These are phyloP conservation scores for Phytopythium helicoides DNA, from an alignment of 352 stramenopile species.

Conservation along the genomic window DNA sequence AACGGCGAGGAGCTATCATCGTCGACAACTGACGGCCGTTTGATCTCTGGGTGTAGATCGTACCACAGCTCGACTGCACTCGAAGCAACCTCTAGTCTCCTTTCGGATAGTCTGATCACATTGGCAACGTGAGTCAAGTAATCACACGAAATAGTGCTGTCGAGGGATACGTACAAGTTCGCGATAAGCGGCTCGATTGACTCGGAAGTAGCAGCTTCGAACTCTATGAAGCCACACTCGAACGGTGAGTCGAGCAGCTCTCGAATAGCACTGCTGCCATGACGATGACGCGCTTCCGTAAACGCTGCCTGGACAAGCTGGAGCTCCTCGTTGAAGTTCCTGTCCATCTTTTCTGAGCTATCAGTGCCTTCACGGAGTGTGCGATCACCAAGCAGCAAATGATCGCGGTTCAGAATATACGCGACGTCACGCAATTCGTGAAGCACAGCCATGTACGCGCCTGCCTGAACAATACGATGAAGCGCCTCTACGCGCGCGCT, in stretches of 20 bases:
- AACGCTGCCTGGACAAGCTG: slow-evolving; percentile 41
- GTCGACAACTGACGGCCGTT: neutral
- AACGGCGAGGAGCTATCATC: neutral
- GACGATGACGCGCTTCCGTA: slow-evolving; percentile 25
- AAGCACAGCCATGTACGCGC: slow-evolving; percentile 39
- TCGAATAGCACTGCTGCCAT: slow-evolving; percentile 16
- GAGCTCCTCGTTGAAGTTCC: slow-evolving; percentile 29
- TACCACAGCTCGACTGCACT: slow-evolving; percentile 35
- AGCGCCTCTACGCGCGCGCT: slow-evolving; percentile 34
- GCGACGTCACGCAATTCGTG: slow-evolving; percentile 33
- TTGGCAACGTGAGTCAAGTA: neutral
- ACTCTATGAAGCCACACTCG: slow-evolving; percentile 44
- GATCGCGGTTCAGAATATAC: slow-evolving; percentile 19
- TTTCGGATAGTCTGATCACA: slow-evolving; percentile 28
- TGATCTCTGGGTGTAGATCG: slow-evolving; percentile 24
- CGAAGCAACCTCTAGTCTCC: slow-evolving; percentile 33
- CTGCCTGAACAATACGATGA: slow-evolving; percentile 36
- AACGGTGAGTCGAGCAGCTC: slow-evolving; percentile 33
- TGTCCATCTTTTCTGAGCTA: slow-evolving; percentile 5
- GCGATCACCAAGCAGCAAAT: slow-evolving; percentile 1
- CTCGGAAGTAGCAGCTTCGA: slow-evolving; percentile 33
- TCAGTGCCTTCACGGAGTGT: slow-evolving; percentile 13
- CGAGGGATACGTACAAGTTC: slow-evolving; percentile 18
- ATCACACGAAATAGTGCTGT: neutral
- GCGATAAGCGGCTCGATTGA: slow-evolving; percentile 25